A percentile compares a stretch with the other conserved stretches of the same genome.
These are phyloP conservation scores for Ensete ventricosum DNA, from an alignment of 176 grass and related monocot species.

Conservation along the genomic window DNA sequence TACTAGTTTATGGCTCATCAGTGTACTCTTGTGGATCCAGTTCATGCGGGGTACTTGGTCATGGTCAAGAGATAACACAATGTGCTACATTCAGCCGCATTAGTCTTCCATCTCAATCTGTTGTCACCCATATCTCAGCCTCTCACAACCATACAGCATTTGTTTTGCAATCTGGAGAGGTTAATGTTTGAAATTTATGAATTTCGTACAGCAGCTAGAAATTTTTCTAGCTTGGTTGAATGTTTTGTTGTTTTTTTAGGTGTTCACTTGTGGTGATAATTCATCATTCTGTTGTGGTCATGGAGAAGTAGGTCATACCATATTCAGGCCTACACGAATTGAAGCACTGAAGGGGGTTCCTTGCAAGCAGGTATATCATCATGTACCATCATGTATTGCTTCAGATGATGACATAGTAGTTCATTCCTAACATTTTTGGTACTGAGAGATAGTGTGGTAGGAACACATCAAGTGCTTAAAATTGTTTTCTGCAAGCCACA, in stretches of 20 bases:
- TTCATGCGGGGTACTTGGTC: slow-evolving; percentile 94
- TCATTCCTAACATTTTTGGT: too few relatives aligned
- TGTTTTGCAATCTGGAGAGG: slow-evolving; percentile 83
- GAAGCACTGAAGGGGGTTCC: slow-evolving; percentile 53
- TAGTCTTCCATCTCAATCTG: slow-evolving; percentile 68
- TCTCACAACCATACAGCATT: slow-evolving; percentile 94
- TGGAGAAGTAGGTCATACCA: slow-evolving; percentile 63
- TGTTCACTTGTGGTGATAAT: slow-evolving; percentile 98
- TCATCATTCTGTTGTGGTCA: slow-evolving; percentile 97
- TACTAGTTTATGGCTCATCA: slow-evolving; percentile 84
- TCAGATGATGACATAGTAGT: too few relatives aligned
- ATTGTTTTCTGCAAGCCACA: not conserved
- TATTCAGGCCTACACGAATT: slow-evolving; percentile 86
- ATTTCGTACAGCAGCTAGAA: not conserved
- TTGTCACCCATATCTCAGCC: slow-evolving; percentile 76
- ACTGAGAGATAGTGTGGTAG: not conserved
- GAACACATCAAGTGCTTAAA: not conserved
- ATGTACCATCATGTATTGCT: not conserved
- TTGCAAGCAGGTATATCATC: slow-evolving; percentile 70
- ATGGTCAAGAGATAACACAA: slow-evolving; percentile 90
- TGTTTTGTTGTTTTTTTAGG: slow-evolving; percentile 31
- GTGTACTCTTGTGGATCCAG: slow-evolving; percentile 97
- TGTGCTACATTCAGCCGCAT: slow-evolving; percentile 64
- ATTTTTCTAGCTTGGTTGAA: not conserved
- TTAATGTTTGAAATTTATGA: slow-evolving; percentile 21